These are phyloP conservation scores for Fusarium poae DNA, from an alignment of 2,329 filamentous ascomycete genomes.

Conservation along the genomic window DNA sequence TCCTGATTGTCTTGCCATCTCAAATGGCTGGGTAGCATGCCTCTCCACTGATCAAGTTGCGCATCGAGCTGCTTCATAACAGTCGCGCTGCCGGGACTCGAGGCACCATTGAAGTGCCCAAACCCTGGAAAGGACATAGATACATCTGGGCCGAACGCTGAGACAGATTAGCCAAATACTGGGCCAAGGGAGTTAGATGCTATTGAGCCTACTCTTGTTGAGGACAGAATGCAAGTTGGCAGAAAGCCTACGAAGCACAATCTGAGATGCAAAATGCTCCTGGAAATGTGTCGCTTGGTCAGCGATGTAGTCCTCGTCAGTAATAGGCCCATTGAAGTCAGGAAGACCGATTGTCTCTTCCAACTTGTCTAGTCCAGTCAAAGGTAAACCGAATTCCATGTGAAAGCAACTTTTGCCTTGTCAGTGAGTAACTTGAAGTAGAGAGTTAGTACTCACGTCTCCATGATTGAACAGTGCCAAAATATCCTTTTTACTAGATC, in stretches of 20 bases:
- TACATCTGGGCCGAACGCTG: slow-evolving; percentile 40
- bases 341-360: slow-evolving; percentile 68
- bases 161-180: slow-evolving; percentile 8
- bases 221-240: slow-evolving; percentile 66
- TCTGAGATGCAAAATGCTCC: slow-evolving; percentile 71
- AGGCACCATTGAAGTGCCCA: slow-evolving; percentile 29
- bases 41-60: slow-evolving; percentile 70
- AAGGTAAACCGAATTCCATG: slow-evolving; percentile 69
- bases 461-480: slow-evolving; percentile 49
- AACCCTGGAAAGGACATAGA: slow-evolving; percentile 34
- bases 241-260: slow-evolving; percentile 67
- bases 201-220: slow-evolving; percentile 61
- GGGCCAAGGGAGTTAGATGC: no score
- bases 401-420: slow-evolving; percentile 61
- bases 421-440: slow-evolving; percentile 20
- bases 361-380: slow-evolving; percentile 66
- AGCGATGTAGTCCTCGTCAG: slow-evolving; percentile 61
- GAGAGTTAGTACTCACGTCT: slow-evolving; percentile 37
- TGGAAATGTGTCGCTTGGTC: slow-evolving; percentile 67
- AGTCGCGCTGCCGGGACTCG: slow-evolving; percentile 35
- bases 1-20: slow-evolving; percentile 69
- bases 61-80: slow-evolving; percentile 65
- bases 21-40: slow-evolving; percentile 65
- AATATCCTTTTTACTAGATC: slow-evolving; percentile 47
- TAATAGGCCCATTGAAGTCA: slow-evolving; percentile 62